Evolutionary conservation across 2,329 filamentous ascomycete species (phyloP).

Genomic region (Periconia macrospinosa): DNA sequence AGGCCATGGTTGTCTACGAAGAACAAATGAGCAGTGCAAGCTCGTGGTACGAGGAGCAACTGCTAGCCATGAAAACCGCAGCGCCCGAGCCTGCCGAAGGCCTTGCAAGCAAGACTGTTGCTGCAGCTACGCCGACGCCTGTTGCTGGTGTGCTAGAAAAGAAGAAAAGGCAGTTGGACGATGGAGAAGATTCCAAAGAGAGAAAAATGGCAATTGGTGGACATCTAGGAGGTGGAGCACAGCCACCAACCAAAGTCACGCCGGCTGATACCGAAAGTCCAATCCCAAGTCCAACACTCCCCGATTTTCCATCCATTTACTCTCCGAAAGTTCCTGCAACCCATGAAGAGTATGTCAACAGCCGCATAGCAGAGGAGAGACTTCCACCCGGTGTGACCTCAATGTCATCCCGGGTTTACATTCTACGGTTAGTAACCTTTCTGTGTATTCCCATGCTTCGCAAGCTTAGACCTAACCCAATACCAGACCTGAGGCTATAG

Average conservation of each 20-base stretch:
- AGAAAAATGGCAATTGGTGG: background rate
- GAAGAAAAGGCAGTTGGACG: constrained; percentile 2
- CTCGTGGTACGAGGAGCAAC: constrained; percentile 29
- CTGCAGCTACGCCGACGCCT: background rate
- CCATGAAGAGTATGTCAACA: constrained; percentile 41
- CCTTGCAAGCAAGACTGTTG: background rate
- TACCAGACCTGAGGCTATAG: constrained; percentile 70
- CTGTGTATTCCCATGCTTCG: background rate
- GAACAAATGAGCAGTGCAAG: constrained; percentile 36
- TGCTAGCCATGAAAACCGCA: constrained; percentile 28
- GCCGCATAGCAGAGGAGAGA: constrained; percentile 45
- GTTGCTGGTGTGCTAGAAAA: background rate
- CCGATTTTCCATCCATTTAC: constrained; percentile 33
- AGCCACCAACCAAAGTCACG: constrained; percentile 25
- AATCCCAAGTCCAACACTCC: constrained; percentile 21
- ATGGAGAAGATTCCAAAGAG: background rate
- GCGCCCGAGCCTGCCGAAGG: constrained; percentile 11
- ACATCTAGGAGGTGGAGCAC: background rate
- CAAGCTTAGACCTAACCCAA: constrained; percentile 1
- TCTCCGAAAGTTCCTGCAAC: constrained; percentile 31
- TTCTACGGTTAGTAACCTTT: constrained; percentile 54
- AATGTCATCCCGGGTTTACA: constrained; percentile 61
- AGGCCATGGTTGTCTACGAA: constrained; percentile 40
- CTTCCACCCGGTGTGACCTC: constrained; percentile 60
- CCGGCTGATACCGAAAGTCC: background rate